Base-by-base conservation (phyloP, 257 asterid species). In the Paulownia fortunei region DNA sequence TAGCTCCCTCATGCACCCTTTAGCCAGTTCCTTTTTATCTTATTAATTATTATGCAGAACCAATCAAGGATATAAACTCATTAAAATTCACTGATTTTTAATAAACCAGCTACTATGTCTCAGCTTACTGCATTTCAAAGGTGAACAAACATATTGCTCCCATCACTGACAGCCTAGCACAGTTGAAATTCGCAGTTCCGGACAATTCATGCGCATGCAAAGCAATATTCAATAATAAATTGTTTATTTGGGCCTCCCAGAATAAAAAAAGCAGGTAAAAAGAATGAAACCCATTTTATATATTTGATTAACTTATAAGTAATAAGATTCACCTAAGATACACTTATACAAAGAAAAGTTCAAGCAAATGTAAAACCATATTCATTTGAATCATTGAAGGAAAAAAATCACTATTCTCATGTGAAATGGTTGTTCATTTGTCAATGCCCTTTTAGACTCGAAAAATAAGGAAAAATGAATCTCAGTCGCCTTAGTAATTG, bases 121-220 rank as follows among this genome's bases (percentile, higher is more conserved):
- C 34, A 69, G 18, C 18, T 58, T 59, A 19, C 58, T 34, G n/a
- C 23, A 47, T 18, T 15, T 24, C 42, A 54, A 44, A 41, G 72
- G 61, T 12, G 18, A 30, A 51, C 0, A 49, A 8, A n/a, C 44
- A 30, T 30, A 54, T 61, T 24, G 49, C 49, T 66, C 66, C 59
- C 52, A 74, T 74, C 72, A 19, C 34, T 61, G 5, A 13, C 39
- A 61, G 37, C 58, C 24, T 63, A 23, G 44, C 30, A 27, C 11
- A n/a, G 56, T 66, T 76, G 75, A 55, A 76, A 59, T 24, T 21
- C 19, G 30, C 32, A 69, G 71, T 34, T 58, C 52, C 11, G 6
- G 18, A 76, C 23, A 65, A n/a, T 34, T 12, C 44, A 56, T 77
- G 39, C 4, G 63, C 78, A 62, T 62, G 73, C 70, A 70, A 46